Percentiles rank a stretch among this genome's conserved stretches.
Evolutionary conservation across 1,284 basidiomycete species (phyloP).

Genomic region (Pseudozyma tsukubaensis): DNA sequence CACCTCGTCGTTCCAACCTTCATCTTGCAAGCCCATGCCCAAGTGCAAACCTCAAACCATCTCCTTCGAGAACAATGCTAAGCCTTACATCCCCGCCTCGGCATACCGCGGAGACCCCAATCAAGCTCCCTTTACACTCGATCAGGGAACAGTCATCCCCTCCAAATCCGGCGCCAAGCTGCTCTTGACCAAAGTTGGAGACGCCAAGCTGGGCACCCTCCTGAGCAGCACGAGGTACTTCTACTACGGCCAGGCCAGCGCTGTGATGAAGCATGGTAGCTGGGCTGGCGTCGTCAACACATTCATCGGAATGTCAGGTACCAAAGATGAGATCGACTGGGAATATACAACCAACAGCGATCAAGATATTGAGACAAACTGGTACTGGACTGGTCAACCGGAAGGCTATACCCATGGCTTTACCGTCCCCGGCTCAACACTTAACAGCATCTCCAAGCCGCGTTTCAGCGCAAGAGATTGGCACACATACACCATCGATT

Average conservation of each 20-base stretch:
- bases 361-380: conserved; percentile 48
- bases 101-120: conserved; percentile 49
- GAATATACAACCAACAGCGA: conserved; percentile 40
- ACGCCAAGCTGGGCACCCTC: conserved; percentile 29
- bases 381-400: conserved; percentile 32
- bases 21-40: conserved; percentile 51
- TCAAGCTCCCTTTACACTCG: conserved; percentile 50
- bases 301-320: conserved; percentile 49
- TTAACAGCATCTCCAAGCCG: conserved; percentile 15
- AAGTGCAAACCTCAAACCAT: conserved; percentile 49
- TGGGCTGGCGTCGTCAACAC: conserved; percentile 52
- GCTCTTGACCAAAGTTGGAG: conserved; percentile 35
- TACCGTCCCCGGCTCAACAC: conserved; percentile 7
- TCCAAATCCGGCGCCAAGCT: conserved; percentile 37
- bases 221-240: conserved; percentile 49
- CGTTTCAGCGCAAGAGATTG: conserved; percentile 25
- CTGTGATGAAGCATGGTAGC: conserved; percentile 45
- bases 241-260: conserved; percentile 50
- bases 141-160: conserved; percentile 31
- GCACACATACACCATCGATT: conserved; percentile 55
- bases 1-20: conserved; percentile 30
- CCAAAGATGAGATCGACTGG: conserved; percentile 54
- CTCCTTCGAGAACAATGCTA: conserved; percentile 44
- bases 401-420: conserved; percentile 49
- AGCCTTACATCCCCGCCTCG: conserved; percentile 31